These are phyloP conservation scores for Isoetes taiwanensis DNA, from an alignment of 75 land plant genomes.

Conservation along the genomic window DNA sequence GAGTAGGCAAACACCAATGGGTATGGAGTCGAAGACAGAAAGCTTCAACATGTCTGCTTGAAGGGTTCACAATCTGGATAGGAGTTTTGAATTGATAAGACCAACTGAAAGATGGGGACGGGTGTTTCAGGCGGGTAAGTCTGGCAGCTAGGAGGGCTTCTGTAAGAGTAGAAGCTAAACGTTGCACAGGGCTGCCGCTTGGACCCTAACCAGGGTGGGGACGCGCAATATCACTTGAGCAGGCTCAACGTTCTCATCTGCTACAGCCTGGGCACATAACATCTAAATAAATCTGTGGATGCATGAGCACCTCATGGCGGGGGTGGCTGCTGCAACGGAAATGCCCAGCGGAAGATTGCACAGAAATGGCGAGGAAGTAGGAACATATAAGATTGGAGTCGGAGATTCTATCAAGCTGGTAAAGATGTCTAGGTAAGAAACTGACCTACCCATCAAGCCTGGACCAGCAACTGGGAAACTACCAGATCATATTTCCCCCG, in stretches of 20 bases:
- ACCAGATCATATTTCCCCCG: too few relatives aligned
- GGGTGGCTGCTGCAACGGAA: too few relatives aligned
- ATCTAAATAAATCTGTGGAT: too few relatives aligned
- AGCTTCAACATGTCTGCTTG: conserved; percentile 13
- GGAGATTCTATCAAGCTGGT: too few relatives aligned
- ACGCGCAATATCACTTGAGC: conserved; percentile 24
- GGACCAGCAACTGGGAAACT: too few relatives aligned
- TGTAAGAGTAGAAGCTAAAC: conserved; percentile 17
- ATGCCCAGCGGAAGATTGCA: too few relatives aligned
- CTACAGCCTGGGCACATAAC: conserved; percentile 60
- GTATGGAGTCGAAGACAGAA: conserved; percentile 15
- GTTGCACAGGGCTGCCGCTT: conserved; percentile 12
- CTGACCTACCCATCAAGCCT: too few relatives aligned
- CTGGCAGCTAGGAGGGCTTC: neutral
- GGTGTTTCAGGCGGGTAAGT: neutral
- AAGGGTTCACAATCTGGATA: neutral
- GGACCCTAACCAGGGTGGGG: conserved; percentile 10
- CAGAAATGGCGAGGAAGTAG: too few relatives aligned
- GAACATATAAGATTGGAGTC: too few relatives aligned
- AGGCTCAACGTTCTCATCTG: conserved; percentile 27
- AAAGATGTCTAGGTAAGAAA: too few relatives aligned
- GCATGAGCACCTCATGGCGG: too few relatives aligned
- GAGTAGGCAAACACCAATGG: conserved; percentile 15
- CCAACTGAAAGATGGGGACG: conserved; percentile 12
- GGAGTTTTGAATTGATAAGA: conserved; percentile 7